These are phyloP conservation scores for Gliomastix tumulicola DNA, from an alignment of 2,329 filamentous ascomycete genomes.

Conservation along the genomic window DNA sequence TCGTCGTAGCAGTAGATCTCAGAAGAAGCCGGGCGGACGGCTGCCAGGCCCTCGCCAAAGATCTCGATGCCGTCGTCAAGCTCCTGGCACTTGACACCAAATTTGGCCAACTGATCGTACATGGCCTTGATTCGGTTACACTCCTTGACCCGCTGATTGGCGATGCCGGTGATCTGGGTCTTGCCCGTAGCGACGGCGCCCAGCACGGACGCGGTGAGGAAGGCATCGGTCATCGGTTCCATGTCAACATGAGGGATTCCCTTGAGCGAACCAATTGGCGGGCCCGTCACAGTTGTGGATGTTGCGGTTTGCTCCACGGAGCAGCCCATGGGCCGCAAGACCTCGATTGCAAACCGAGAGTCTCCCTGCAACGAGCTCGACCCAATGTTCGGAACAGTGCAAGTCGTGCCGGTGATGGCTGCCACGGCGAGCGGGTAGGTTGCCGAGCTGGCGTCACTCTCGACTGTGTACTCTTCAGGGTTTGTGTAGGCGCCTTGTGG, in stretches of 20 bases:
- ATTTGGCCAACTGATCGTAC: constrained; percentile 90
- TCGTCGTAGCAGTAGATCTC: constrained; percentile 93
- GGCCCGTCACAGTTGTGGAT: constrained; percentile 90
- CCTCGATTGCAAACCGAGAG: constrained; percentile 85
- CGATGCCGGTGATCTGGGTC: constrained; percentile 87
- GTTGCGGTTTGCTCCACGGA: constrained; percentile 74
- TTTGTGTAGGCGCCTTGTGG: constrained; percentile 79
- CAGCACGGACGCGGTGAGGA: constrained; percentile 88
- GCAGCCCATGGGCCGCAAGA: constrained; percentile 90
- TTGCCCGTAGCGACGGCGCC: constrained; percentile 80
- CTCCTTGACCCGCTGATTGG: constrained; percentile 96
- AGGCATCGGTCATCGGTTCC: constrained; percentile 99
- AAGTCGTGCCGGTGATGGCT: constrained; percentile 91
- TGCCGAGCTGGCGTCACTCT: constrained; percentile 96
- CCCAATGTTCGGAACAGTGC: constrained; percentile 94
- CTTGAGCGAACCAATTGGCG: constrained; percentile 64
- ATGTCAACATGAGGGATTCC: constrained; percentile 84
- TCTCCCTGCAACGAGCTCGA: constrained; percentile 89
- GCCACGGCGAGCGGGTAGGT: constrained; percentile 93
- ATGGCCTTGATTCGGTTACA: constrained; percentile 96
- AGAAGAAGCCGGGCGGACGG: constrained; percentile 47
- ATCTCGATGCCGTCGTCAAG: constrained; percentile 91
- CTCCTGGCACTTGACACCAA: constrained; percentile 79
- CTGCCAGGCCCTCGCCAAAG: constrained; percentile 40
- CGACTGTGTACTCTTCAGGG: constrained; percentile 79